phyloP scores from a whole-genome alignment of 495 filamentous ascomycete genomes.

The Filosporella fistucella region DNA sequence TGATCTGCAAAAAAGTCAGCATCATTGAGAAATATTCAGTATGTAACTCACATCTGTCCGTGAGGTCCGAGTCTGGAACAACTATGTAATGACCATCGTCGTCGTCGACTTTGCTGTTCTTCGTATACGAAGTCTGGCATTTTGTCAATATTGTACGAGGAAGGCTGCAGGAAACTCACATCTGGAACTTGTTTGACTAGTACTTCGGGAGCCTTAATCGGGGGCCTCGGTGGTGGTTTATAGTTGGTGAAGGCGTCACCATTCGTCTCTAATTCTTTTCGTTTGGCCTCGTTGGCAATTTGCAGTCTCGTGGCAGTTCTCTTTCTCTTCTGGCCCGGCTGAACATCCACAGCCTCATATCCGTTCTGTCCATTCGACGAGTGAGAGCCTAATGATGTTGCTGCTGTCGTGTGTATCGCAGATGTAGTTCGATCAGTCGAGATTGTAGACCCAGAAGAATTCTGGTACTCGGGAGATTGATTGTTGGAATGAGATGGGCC shows the following conservation, averaged over 20 bases:
- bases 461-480: conserved; percentile 59
- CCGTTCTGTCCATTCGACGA: conserved; percentile 57
- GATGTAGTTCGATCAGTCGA: conserved; percentile 88
- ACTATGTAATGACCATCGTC: conserved; percentile 97
- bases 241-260: conserved; percentile 74
- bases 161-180: conserved; percentile 52
- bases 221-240: conserved; percentile 77
- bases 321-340: conserved; percentile 78
- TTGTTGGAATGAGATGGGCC: conserved; percentile 65
- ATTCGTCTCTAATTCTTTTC: conserved; percentile 60
- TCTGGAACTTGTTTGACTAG: conserved; percentile 75
- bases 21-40: background rate
- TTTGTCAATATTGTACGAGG: conserved; percentile 16
- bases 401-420: conserved; percentile 78
- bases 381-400: conserved; percentile 77
- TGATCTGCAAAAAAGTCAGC: conserved; percentile 57
- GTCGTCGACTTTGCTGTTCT: conserved; percentile 68
- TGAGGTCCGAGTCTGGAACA: conserved; percentile 72
- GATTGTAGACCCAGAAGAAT: conserved; percentile 61
- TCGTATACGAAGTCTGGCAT: conserved; percentile 42
- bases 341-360: conserved; percentile 49
- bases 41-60: conserved; percentile 74
- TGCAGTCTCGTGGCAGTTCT: conserved; percentile 71
- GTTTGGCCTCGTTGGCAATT: conserved; percentile 74
- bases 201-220: conserved; percentile 89